These are phyloP conservation scores for Scedosporium minutisporum DNA, from an alignment of 2,329 filamentous ascomycete species.

Conservation along the genomic window DNA sequence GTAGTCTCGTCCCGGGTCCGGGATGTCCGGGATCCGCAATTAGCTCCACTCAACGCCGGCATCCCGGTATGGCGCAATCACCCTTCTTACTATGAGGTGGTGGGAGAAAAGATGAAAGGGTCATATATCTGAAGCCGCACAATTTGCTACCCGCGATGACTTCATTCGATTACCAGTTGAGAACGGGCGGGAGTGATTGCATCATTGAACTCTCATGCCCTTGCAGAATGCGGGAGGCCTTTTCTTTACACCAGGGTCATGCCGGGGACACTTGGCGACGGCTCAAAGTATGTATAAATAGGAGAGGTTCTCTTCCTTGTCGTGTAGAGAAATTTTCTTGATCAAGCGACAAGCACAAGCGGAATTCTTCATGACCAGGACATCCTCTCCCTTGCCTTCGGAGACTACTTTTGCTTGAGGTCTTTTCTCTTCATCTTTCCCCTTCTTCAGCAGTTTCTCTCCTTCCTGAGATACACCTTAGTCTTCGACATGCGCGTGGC, in stretches of 20 bases:
- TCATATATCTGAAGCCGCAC: constrained; percentile 2
- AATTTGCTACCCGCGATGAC: neutral
- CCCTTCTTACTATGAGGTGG: neutral
- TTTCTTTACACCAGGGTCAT: neutral
- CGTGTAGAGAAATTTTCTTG: neutral
- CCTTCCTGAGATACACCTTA: neutral
- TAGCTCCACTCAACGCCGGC: neutral
- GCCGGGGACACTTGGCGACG: neutral
- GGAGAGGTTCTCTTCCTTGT: neutral
- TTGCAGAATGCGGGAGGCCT: neutral
- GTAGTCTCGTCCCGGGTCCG: too few species aligned
- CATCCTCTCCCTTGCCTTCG: neutral
- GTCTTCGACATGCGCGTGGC: constrained; percentile 9
- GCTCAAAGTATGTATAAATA: neutral
- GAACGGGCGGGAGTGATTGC: neutral
- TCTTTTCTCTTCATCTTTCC: neutral
- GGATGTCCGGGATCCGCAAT: neutral
- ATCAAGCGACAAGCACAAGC: neutral
- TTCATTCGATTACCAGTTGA: neutral
- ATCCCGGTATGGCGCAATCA: neutral
- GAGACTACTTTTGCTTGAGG: neutral
- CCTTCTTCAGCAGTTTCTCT: neutral
- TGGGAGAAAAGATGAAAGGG: neutral
- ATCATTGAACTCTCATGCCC: neutral
- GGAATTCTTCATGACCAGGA: neutral